Evolutionary conservation across 805 yeast species (phyloP).

Genomic region (Saturnispora quitensis): DNA sequence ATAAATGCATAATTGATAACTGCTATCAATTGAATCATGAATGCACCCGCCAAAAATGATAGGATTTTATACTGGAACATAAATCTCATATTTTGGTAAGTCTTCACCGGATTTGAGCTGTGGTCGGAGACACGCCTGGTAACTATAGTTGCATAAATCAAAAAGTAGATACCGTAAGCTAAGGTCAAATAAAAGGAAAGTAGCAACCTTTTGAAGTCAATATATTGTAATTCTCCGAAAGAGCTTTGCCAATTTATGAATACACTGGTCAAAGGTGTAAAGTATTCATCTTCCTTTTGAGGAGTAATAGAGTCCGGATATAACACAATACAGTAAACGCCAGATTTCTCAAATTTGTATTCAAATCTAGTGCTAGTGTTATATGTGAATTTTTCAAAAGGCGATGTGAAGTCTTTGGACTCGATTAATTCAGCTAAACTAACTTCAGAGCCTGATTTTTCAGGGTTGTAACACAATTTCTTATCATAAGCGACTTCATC

Average conservation of each 20-base stretch:
- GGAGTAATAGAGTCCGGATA: conserved; percentile 12
- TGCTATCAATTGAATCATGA: conserved; percentile 13
- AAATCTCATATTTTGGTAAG: conserved; percentile 14
- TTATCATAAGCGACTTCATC: too few relatives aligned
- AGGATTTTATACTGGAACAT: conserved; percentile 22
- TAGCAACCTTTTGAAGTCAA: conserved; percentile 22
- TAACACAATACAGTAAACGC: conserved; percentile 24
- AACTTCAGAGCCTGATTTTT: too few relatives aligned
- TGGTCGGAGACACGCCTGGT: conserved; percentile 10
- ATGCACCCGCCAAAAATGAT: conserved; percentile 13
- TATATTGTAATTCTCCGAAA: conserved; percentile 22
- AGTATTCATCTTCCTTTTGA: background rate
- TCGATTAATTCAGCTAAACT: too few relatives aligned
- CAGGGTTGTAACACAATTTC: too few relatives aligned
- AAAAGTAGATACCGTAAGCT: conserved; percentile 13
- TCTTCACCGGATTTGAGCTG: conserved; percentile 14
- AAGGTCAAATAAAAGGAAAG: conserved; percentile 16
- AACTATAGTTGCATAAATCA: conserved; percentile 12
- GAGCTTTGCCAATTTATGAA: conserved; percentile 25
- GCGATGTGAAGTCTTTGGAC: too few relatives aligned
- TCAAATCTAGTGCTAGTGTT: too few relatives aligned
- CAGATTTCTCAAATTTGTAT: conserved; percentile 12
- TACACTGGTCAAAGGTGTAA: background rate
- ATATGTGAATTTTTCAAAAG: too few relatives aligned
- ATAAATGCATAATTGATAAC: conserved; percentile 14